phyloP scores from a whole-genome alignment of 768 basidiomycete species.

The Lactarius evosmus region DNA sequence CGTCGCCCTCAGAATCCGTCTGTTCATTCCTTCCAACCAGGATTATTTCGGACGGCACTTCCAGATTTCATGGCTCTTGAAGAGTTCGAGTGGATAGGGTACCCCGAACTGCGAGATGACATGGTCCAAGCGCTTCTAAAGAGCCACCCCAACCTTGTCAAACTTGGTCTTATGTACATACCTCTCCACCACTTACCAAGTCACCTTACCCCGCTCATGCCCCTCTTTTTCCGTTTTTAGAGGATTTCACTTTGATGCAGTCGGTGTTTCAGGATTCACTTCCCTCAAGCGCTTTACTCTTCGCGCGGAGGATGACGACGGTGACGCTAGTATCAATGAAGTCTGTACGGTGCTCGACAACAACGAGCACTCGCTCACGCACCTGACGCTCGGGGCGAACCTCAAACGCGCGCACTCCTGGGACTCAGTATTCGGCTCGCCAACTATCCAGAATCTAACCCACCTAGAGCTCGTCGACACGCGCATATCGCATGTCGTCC shows the following conservation, averaged over 20 bases:
- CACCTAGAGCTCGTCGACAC: constrained; percentile 71
- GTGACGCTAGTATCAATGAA: constrained; percentile 67
- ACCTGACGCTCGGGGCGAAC: constrained; percentile 68
- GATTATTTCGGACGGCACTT: constrained; percentile 59
- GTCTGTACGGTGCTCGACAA: constrained; percentile 60
- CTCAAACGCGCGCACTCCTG: constrained; percentile 61
- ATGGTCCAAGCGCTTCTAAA: constrained; percentile 57
- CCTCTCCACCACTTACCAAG: constrained; percentile 18
- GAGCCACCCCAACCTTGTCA: constrained; percentile 51
- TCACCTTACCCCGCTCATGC: background rate
- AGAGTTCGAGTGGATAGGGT: constrained; percentile 77
- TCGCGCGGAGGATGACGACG: constrained; percentile 67
- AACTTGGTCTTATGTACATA: constrained; percentile 60
- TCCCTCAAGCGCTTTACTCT: constrained; percentile 63
- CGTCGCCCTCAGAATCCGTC: constrained; percentile 55
- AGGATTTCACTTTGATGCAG: constrained; percentile 73
- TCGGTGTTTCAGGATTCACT: constrained; percentile 60
- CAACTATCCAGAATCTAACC: constrained; percentile 62
- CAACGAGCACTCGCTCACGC: constrained; percentile 53
- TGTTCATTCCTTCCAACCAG: constrained; percentile 54
- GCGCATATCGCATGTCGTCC: constrained; percentile 59
- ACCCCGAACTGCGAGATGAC: constrained; percentile 65
- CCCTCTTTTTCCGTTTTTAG: constrained; percentile 31
- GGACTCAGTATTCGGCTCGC: constrained; percentile 61
- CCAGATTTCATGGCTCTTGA: constrained; percentile 58